Conservation (phyloP, 805 yeast genomes). For the Candida incommunis region DNA sequence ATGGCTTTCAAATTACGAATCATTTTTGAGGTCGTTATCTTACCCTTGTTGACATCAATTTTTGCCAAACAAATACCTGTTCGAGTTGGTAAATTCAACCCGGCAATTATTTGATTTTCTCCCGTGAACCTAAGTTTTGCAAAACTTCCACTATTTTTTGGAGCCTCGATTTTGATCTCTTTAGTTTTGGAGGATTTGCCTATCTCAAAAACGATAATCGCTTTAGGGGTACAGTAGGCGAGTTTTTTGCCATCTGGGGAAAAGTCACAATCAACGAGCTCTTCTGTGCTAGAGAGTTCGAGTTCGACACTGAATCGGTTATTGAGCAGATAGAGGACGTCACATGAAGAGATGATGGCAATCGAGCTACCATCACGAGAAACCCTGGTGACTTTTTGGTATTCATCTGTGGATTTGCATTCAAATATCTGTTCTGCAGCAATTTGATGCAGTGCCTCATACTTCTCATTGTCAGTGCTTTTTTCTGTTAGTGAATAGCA, state of each 20-base stretch:
- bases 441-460: neutral
- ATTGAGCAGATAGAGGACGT: slow-evolving; percentile 44
- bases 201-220: slow-evolving; percentile 30
- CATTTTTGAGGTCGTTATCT: slow-evolving; percentile 2
- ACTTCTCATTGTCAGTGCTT: slow-evolving; percentile 22
- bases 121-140: slow-evolving; percentile 31
- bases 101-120: slow-evolving; percentile 26
- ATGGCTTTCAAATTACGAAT: slow-evolving; percentile 18
- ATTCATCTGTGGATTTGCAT: slow-evolving; percentile 36
- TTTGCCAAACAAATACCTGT: slow-evolving; percentile 26
- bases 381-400: slow-evolving; percentile 43
- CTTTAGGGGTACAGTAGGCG: slow-evolving; percentile 43
- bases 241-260: slow-evolving; percentile 53
- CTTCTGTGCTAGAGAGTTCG: slow-evolving; percentile 26
- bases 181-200: slow-evolving; percentile 36
- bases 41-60: slow-evolving; percentile 3
- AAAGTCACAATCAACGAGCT: slow-evolving; percentile 50
- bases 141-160: slow-evolving; percentile 20
- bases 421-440: slow-evolving; percentile 33
- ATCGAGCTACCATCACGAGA: slow-evolving; percentile 48
- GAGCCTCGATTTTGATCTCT: slow-evolving; percentile 10
- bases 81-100: slow-evolving; percentile 28
- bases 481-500: slow-evolving; percentile 22
- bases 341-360: slow-evolving; percentile 52
- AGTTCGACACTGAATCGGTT: slow-evolving; percentile 38